Evolutionary conservation across 1,284 basidiomycete species (phyloP).

Genomic region (Lignosus rhinocerotis): DNA sequence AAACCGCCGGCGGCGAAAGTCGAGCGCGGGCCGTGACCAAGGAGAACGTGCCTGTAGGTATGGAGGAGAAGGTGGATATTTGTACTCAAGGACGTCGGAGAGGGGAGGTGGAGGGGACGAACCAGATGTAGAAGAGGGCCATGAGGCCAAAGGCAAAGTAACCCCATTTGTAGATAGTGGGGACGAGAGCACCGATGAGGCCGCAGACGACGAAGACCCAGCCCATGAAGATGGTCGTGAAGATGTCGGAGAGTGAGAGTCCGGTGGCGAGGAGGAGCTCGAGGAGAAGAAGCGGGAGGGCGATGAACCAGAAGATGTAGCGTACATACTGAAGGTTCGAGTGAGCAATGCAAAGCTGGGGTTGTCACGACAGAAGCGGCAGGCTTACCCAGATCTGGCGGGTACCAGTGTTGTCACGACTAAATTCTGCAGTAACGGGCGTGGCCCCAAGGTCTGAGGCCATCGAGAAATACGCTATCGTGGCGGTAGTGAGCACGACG

Average conservation of each 20-base stretch:
- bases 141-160: constrained; percentile 47
- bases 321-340: constrained; percentile 39
- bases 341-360: too few relatives aligned
- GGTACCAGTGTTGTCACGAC: constrained; percentile 70
- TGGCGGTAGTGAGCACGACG: constrained; percentile 46
- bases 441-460: constrained; percentile 38
- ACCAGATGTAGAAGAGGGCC: constrained; percentile 52
- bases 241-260: constrained; percentile 52
- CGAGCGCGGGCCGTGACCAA: constrained; percentile 33
- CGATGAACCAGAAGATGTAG: constrained; percentile 63
- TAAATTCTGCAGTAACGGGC: constrained; percentile 86
- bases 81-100: too few relatives aligned
- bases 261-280: constrained; percentile 49
- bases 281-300: constrained; percentile 56
- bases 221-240: constrained; percentile 57
- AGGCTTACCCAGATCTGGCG: constrained; percentile 46
- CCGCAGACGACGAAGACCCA: constrained; percentile 52
- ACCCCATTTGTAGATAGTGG: constrained; percentile 54
- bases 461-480: constrained; percentile 55
- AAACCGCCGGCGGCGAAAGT: constrained; percentile 38
- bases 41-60: constrained; percentile 33
- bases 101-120: constrained; percentile 16
- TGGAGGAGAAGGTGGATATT: background rate
- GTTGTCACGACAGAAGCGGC: background rate
- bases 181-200: constrained; percentile 52